Conservation (phyloP, 306 rosid genomes). For the Cucumis sativus region DNA sequence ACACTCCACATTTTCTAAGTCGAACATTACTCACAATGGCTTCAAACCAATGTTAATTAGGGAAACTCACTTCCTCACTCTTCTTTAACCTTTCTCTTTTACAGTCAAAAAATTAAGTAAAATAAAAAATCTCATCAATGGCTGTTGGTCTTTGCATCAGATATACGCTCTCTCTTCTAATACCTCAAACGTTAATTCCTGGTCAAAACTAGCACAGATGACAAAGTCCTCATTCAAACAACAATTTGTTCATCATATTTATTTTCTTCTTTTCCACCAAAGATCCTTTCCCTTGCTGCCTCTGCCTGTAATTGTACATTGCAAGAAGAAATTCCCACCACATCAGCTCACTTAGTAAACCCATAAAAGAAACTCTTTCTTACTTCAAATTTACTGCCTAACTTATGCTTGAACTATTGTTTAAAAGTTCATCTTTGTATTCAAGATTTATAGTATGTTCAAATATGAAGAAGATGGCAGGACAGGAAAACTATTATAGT, state of each 20-base stretch:
- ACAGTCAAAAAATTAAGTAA: too few species aligned
- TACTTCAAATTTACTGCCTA: too few species aligned
- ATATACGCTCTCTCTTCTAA: neutral
- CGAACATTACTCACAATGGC: neutral
- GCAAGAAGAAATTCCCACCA: neutral
- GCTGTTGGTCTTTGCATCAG: neutral
- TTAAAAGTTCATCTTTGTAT: neutral
- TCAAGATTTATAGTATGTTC: neutral
- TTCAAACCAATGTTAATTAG: neutral
- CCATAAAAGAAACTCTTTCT: neutral
- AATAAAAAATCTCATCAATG: too few species aligned
- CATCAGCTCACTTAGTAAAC: neutral
- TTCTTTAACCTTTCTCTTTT: neutral
- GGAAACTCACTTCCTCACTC: too few species aligned
- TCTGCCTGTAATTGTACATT: slow-evolving; percentile 7
- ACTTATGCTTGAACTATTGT: neutral
- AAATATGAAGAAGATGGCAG: neutral
- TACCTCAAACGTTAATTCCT: neutral
- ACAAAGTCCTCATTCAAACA: neutral
- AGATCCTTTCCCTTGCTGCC: slow-evolving; percentile 24
- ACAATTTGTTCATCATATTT: neutral
- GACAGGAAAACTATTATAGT: too few species aligned
- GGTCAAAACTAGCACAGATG: neutral
- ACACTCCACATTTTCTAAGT: too few species aligned
- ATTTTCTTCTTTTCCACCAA: slow-evolving; percentile 7